phyloP scores from a whole-genome alignment of 768 basidiomycete species.

The Tephrocybe sp. region DNA sequence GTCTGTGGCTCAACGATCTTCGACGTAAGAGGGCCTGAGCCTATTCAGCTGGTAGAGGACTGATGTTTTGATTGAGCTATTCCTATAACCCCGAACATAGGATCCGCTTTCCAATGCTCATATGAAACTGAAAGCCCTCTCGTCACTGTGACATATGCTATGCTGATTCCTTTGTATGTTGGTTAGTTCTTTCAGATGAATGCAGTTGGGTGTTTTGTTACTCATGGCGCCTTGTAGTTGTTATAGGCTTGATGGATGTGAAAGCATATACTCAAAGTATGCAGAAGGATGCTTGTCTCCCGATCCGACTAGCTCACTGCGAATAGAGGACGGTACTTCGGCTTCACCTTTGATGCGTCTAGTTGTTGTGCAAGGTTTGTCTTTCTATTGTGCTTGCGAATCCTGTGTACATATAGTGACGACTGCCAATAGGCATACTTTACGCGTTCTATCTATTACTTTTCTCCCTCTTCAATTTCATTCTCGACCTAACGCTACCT shows the following conservation, averaged over 20 bases:
- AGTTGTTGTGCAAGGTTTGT: neutral
- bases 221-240: neutral
- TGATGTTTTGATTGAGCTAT: neutral
- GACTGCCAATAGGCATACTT: neutral
- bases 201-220: neutral
- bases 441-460: neutral
- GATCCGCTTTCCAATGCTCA: neutral
- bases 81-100: neutral
- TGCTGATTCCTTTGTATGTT: neutral
- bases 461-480: neutral
- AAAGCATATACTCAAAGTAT: no score
- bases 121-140: neutral
- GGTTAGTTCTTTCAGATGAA: neutral
- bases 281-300: no score
- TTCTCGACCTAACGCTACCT: neutral
- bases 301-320: no score
- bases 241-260: neutral
- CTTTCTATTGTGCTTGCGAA: neutral
- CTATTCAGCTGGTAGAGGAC: neutral
- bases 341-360: neutral
- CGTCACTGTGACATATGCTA: neutral
- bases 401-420: neutral
- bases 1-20: neutral
- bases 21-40: neutral
- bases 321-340: no score